Percentiles rank a stretch among this genome's conserved stretches.
phyloP scores from a whole-genome alignment of 2,329 filamentous ascomycete species.

The Celoporthe dispersa region DNA sequence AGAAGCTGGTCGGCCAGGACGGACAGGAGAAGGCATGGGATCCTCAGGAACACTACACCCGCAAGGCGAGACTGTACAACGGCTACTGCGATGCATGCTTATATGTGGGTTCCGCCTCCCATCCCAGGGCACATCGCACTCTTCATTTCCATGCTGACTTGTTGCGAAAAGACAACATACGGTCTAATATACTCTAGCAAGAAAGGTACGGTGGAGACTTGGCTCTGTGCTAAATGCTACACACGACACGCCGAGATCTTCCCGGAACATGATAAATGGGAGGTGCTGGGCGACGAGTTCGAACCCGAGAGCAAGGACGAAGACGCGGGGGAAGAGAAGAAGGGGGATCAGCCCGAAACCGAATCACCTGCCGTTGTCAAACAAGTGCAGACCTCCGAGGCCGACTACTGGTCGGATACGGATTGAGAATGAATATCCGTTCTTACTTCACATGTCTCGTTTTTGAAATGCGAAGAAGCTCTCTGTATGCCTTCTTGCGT shows the following conservation, averaged over 20 bases:
- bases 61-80: not conserved
- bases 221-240: not conserved
- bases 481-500: too few species aligned
- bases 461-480: not conserved
- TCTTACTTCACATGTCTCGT: not conserved
- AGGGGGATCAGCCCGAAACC: not conserved
- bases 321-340: not conserved
- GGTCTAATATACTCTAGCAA: not conserved
- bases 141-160: not conserved
- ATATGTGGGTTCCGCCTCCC: not conserved
- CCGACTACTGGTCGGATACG: not conserved
- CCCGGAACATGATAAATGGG: not conserved
- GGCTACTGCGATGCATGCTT: slow-evolving; percentile 9
- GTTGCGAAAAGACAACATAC: not conserved
- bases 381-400: not conserved
- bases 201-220: not conserved
- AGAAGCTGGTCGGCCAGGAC: not conserved
- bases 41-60: not conserved
- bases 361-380: not conserved
- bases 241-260: not conserved
- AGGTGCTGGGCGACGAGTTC: not conserved
- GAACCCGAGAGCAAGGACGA: not conserved
- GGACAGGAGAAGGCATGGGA: not conserved
- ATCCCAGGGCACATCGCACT: not conserved
- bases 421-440: not conserved